Percentiles rank a stretch among this genome's conserved stretches.
phyloP scores from a whole-genome alignment of 345 rosid species.

The Syzygium jambos region DNA sequence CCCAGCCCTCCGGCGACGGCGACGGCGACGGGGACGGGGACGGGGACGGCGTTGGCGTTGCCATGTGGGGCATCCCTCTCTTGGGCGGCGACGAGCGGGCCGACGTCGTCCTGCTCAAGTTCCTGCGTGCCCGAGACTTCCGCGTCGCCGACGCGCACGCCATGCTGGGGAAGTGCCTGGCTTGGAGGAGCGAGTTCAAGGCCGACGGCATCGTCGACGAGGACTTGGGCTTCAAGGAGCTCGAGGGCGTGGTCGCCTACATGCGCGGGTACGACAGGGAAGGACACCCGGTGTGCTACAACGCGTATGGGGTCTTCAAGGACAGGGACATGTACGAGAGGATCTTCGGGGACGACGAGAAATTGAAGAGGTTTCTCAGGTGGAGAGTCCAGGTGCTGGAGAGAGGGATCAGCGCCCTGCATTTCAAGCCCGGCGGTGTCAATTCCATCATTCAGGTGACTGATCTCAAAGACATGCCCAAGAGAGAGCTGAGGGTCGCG shows the following conservation, averaged over 20 bases:
- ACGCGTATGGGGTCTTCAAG: conserved; percentile 79
- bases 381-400: conserved; percentile 97
- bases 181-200: conserved; percentile 72
- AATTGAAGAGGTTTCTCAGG: conserved; percentile 61
- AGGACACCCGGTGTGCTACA: conserved; percentile 95
- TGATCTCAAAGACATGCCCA: conserved; percentile 97
- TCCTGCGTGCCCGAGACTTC: conserved; percentile 85
- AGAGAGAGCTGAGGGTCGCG: conserved; percentile 82
- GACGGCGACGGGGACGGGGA: not conserved
- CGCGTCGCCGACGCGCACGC: conserved; percentile 46
- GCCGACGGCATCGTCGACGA: conserved; percentile 65
- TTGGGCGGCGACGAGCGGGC: conserved; percentile 53
- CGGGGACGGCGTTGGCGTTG: not conserved
- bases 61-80: conserved; percentile 83
- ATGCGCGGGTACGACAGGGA: conserved; percentile 81
- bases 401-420: conserved; percentile 65
- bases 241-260: conserved; percentile 80
- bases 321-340: conserved; percentile 80
- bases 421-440: conserved; percentile 92
- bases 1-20: conserved; percentile 13
- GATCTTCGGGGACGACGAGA: conserved; percentile 86
- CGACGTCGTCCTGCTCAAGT: conserved; percentile 78
- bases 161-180: conserved; percentile 73
- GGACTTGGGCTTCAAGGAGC: conserved; percentile 81
- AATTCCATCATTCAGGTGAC: conserved; percentile 91